Evolutionary conservation across 768 basidiomycete genomes (phyloP), one percentile per base, ranked within the genome.

Genomic region (Tricholoma matsutake): DNA sequence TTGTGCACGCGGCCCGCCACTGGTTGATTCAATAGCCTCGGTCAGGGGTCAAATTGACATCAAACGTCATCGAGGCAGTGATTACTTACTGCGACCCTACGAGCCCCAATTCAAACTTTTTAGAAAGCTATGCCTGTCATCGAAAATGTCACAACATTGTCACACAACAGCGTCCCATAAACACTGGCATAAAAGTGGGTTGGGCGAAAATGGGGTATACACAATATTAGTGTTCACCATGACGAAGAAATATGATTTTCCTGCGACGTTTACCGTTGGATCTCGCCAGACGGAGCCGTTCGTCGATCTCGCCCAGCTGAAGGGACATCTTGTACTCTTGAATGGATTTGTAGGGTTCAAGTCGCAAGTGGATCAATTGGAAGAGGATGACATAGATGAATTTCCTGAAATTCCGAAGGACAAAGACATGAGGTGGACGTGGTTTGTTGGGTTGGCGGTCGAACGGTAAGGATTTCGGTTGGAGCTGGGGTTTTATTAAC

Each of bases 401-500:
- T 10, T 32, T 32, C 32, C 2, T 7, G 32, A 32, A 10, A 32
- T 10, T 2, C 14, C 16, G 3, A 14, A 39, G 39, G 14, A 16
- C 14, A 39, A 57, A 13, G 65, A 66, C 4, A 20, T 51, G 22
- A 43, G 65, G 18, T 68, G 67, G 68, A 35, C 58, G 0, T 64
- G 61, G 59, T 68, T 69, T 45, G 55, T 69, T 22, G 63, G 60
- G 9, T 37, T 66, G 16, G 65, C 67, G 8, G 67, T 68, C n/a
- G 68, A 69, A 57, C 43, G 68, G 66, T 67, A 16, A 18, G 61
- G 8, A 18, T 13, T 14, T n/a, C 6, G 20, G 14, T 47, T 25
- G 8, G 22, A 22, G 3, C 9, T 20, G 37, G 31, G 32, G 18
- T 9, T 52, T 29, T 25, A 13, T 13, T 22, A 6, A n/a, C 29